Base-by-base conservation (phyloP, 768 basidiomycete species). In the Trametes villosa region DNA sequence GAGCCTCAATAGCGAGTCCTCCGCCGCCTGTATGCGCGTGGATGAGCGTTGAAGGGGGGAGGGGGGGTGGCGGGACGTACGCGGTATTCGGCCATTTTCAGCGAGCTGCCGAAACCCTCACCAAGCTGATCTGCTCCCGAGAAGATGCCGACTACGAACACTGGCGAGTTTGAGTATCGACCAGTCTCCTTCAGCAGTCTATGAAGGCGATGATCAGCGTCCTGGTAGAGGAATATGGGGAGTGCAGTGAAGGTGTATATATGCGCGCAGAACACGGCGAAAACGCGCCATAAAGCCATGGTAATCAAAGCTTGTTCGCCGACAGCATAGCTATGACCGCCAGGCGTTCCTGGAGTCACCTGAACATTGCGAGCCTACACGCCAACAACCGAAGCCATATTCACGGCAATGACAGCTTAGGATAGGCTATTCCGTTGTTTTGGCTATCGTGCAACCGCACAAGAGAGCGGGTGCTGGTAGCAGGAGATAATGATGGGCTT, bases 141-240 rank as follows among this genome's bases (percentile, higher is more conserved):
- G 72, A 85, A 98, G 60, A 97, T 89, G 18, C 94, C 97, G n/a
- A 96, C 89, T n/a, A 97, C 90, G 73, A 91, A 99, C 38, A 96
- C 83, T 1, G 97, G 96, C 3, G 94, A 88, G 67, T 92, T 91
- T 1, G 93, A 91, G 65, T 86, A 87, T 46, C 95, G 89, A 70
- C 97, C 97, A 0, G 95, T 94, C 74, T 98, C 96, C 70, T 90
- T 94, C 59, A 99, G 77, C 54, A 99, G 74, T 72, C 94, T 95
- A 59, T 33, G 18, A 4, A 27, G 24, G 18, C 38, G 1, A 58
- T 41, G 17, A 13, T 27, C 24, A 53, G 29, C 27, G 29, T 20
- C 30, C 30, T 30, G 18, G 4, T 24, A 17, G 3, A 31, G 6
- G 29, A 29, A 49, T 4, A 13, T 4, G 29, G 6, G 17, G 20